Evolutionary conservation across 768 basidiomycete genomes (phyloP).

Genomic region (Boletus edulis): DNA sequence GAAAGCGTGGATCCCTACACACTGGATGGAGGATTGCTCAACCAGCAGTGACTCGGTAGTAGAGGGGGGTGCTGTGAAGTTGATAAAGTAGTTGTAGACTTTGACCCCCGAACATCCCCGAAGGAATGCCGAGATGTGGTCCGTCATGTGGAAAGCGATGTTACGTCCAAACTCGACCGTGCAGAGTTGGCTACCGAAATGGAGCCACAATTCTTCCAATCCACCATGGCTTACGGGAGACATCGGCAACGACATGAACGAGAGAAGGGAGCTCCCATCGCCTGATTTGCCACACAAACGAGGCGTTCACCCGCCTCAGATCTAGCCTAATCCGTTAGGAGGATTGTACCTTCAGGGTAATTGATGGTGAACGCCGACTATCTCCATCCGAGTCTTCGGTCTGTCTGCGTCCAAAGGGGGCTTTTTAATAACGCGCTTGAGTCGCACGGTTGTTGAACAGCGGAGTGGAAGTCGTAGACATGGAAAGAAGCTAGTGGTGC

Average conservation of each 20-base stretch:
- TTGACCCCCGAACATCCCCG: slow-evolving; percentile 43
- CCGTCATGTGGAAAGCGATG: slow-evolving; percentile 49
- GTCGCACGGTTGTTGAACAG: background rate
- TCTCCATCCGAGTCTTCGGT: no score
- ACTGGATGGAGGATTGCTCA: slow-evolving; percentile 36
- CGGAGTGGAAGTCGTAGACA: slow-evolving; percentile 55
- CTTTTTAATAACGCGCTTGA: no score
- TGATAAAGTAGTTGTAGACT: slow-evolving; percentile 54
- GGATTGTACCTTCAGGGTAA: no score
- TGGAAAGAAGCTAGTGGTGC: slow-evolving; percentile 63
- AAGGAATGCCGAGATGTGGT: slow-evolving; percentile 48
- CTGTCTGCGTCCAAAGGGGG: no score
- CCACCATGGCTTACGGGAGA: slow-evolving; percentile 37
- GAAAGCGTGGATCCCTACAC: slow-evolving; percentile 51
- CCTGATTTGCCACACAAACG: slow-evolving; percentile 48
- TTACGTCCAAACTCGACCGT: slow-evolving; percentile 58
- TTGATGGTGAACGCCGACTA: no score
- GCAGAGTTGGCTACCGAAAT: slow-evolving; percentile 48
- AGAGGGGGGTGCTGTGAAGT: slow-evolving; percentile 43
- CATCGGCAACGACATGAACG: slow-evolving; percentile 50
- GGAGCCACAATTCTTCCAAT: slow-evolving; percentile 46
- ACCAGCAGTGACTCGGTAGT: slow-evolving; percentile 15
- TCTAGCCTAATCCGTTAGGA: no score
- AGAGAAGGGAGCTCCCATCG: slow-evolving; percentile 55
- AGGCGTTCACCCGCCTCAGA: slow-evolving; percentile 45